Evolutionary conservation across 495 filamentous ascomycete species (phyloP).

Genomic region (Hamigera avellanea): DNA sequence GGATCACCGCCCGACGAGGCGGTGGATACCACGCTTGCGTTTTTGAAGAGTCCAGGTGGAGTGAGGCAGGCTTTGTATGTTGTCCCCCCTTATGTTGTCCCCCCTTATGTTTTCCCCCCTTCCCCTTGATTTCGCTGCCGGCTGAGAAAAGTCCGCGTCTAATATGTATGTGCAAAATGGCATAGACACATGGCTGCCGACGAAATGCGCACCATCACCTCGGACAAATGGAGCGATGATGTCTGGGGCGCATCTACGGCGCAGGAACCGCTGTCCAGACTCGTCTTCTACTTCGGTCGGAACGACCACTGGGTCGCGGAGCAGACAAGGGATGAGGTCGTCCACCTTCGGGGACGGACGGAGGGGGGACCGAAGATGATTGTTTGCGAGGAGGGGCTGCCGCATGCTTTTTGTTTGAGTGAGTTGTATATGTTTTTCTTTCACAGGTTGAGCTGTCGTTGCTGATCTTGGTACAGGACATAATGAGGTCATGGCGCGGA

Average conservation of each 20-base stretch:
- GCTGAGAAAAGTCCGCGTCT: too few species aligned
- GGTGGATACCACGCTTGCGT: slow-evolving; percentile 46
- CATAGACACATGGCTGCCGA: slow-evolving; percentile 51
- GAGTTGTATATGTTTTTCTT: slow-evolving; percentile 20
- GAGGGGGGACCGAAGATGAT: slow-evolving; percentile 51
- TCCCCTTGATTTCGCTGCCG: too few species aligned
- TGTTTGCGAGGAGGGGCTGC: slow-evolving; percentile 60
- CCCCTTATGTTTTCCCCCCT: too few species aligned
- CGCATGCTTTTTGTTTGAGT: slow-evolving; percentile 77
- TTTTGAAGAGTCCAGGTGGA: slow-evolving; percentile 50
- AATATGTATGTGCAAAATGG: neutral
- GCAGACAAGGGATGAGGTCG: slow-evolving; percentile 61
- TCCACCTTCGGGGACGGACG: slow-evolving; percentile 37
- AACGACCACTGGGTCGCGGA: slow-evolving; percentile 78
- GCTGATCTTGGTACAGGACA: slow-evolving; percentile 34
- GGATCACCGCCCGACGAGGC: slow-evolving; percentile 41
- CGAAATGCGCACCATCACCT: slow-evolving; percentile 65
- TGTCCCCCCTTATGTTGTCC: slow-evolving; percentile 1
- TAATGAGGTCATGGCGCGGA: slow-evolving; percentile 53
- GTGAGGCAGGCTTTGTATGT: slow-evolving; percentile 61
- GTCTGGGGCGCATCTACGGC: slow-evolving; percentile 56
- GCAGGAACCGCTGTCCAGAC: slow-evolving; percentile 36
- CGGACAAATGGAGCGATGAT: slow-evolving; percentile 69
- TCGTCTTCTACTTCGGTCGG: slow-evolving; percentile 72
- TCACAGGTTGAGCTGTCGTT: neutral